Base-by-base conservation (phyloP, 164 flowering plant genomes). In the Amborella trichopoda region DNA sequence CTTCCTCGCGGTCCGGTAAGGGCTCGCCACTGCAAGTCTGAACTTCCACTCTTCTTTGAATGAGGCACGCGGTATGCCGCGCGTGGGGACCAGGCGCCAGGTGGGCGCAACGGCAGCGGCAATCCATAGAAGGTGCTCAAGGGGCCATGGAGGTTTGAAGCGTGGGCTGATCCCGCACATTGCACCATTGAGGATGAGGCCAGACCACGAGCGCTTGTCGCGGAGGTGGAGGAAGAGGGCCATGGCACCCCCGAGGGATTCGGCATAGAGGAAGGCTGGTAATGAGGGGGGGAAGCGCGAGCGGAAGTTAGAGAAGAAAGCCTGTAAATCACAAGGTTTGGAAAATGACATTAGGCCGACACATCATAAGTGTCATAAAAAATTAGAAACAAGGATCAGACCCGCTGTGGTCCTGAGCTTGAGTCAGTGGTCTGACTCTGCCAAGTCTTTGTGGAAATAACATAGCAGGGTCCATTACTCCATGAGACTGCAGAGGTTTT, bases 101-200 rank as follows among this genome's bases (percentile, higher is more conserved):
- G 95, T 84, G 2, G 95, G 94, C 9, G 68, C 43, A 20, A 78
- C 23, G 36, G 72, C 63, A 0, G 95, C 95, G 3, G 56, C 84
- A 5, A 73, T 0, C 11, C 57, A 65, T 11, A 91, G 76, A 10
- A 84, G 51, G 62, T 88, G 86, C 69, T 91, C 99, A 48, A 93
- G 48, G 40, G 96, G 99, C 99, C 99, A 93, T 27, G 91, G 86
- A 0, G 96, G 99, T 56, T 88, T 93, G 68, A 84, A 77, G 66
- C 82, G 84, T 20, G 71, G 67, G 65, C 91, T 84, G 14, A 93
- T 68, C 21, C 96, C 96, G 53, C 95, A 88, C 99, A 88, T 84
- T 19, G 99, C 94, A 11, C 96, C 99, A 58, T 82, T 84, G 43
- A 93, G 71, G 2, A 88, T 71, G 16, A 82, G 37, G 19, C 99